phyloP scores from a whole-genome alignment of 2,329 filamentous ascomycete species.

The Didymella glomerata region DNA sequence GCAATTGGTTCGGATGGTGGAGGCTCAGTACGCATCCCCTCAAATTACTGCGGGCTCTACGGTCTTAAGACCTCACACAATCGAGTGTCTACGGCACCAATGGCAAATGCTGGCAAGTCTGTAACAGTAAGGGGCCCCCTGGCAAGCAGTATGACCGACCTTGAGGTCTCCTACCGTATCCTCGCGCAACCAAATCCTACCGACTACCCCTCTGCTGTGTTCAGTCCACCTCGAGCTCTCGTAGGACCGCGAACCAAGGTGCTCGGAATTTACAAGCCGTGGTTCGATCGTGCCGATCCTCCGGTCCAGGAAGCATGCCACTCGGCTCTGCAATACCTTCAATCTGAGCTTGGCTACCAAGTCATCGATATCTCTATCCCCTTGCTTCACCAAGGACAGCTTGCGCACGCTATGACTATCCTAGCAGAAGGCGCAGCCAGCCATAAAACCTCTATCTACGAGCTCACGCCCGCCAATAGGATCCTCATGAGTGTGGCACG shows the following conservation, averaged over 20 bases:
- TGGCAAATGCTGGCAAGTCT: constrained; percentile 66
- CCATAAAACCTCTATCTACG: constrained; percentile 59
- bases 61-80: constrained; percentile 82
- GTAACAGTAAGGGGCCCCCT: constrained; percentile 78
- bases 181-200: constrained; percentile 77
- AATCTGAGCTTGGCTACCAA: constrained; percentile 61
- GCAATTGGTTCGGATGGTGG: constrained; percentile 76
- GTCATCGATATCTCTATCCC: constrained; percentile 71
- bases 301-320: constrained; percentile 70
- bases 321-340: constrained; percentile 67
- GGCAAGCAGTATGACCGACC: constrained; percentile 76
- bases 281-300: constrained; percentile 74
- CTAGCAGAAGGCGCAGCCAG: constrained; percentile 71
- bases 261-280: constrained; percentile 74
- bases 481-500: constrained; percentile 72
- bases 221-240: constrained; percentile 63
- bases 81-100: constrained; percentile 69
- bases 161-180: constrained; percentile 81
- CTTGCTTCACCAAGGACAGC: constrained; percentile 73
- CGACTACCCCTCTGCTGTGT: constrained; percentile 67
- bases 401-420: constrained; percentile 80
- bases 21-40: constrained; percentile 77
- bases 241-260: constrained; percentile 59
- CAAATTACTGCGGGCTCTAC: constrained; percentile 79
- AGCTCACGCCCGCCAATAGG: constrained; percentile 72